Percentiles rank a stretch among this genome's conserved stretches.
Conservation (phyloP, 495 filamentous ascomycete genomes). For the Penicillium arizonense region DNA sequence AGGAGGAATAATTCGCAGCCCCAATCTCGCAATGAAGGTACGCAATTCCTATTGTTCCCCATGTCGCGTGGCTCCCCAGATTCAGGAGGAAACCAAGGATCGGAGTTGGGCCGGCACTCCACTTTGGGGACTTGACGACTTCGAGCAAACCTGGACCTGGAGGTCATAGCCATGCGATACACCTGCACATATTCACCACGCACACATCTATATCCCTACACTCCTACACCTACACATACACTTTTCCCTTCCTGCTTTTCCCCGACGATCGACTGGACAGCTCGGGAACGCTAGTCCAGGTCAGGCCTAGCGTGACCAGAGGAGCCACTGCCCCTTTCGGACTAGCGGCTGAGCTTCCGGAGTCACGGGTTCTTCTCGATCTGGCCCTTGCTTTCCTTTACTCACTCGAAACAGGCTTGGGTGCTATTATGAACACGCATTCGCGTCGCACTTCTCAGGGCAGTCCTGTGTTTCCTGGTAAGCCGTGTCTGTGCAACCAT, state of each 20-base stretch:
- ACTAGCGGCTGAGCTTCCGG: constrained; percentile 38
- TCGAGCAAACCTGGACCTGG: too few species aligned
- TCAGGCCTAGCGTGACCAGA: constrained; percentile 16
- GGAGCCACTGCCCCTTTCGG: constrained; percentile 20
- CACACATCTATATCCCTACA: constrained; percentile 4
- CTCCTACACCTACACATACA: neutral
- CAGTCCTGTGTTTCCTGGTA: constrained; percentile 37
- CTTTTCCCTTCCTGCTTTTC: constrained; percentile 13
- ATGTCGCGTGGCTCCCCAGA: constrained; percentile 16
- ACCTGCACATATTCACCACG: too few species aligned
- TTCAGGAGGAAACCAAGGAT: constrained; percentile 17
- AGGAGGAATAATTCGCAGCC: constrained; percentile 25
- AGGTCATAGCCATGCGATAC: too few species aligned
- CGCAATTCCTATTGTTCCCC: constrained; percentile 5
- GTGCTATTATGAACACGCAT: constrained; percentile 32
- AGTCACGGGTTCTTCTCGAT: constrained; percentile 42
- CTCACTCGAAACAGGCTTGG: constrained; percentile 16
- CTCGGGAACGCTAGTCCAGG: constrained; percentile 40
- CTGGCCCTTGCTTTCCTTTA: constrained; percentile 15
- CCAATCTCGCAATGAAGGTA: constrained; percentile 33
- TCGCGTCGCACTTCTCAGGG: constrained; percentile 36
- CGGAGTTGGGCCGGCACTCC: constrained; percentile 26
- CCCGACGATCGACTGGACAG: constrained; percentile 37
- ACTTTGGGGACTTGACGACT: neutral
- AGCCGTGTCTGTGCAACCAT: constrained; percentile 15